phyloP scores from a whole-genome alignment of 768 basidiomycete genomes.

The Antrodiella citrinella region DNA sequence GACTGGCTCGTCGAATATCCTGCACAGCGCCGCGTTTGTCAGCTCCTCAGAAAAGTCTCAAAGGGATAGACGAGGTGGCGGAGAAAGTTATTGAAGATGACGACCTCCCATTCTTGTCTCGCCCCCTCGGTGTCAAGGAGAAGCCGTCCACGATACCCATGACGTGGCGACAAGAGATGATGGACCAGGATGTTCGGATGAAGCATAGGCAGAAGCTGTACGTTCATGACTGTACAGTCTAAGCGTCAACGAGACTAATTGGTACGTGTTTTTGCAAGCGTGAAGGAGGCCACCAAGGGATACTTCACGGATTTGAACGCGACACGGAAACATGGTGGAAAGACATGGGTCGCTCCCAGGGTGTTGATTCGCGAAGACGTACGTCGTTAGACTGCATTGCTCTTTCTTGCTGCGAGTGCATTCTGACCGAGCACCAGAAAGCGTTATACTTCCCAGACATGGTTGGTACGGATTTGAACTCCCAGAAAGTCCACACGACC shows the following conservation, averaged over 20 bases:
- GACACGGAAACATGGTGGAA: conserved; percentile 78
- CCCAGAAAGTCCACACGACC: conserved; percentile 61
- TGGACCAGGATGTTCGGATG: conserved; percentile 65
- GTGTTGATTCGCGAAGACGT: conserved; percentile 89
- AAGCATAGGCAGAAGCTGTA: conserved; percentile 60
- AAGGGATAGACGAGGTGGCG: not conserved
- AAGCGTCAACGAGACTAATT: too few species aligned
- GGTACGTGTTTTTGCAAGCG: conserved; percentile 25
- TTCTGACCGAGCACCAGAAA: conserved; percentile 47
- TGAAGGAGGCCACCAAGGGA: conserved; percentile 63
- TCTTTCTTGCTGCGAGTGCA: not conserved
- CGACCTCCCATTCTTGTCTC: conserved; percentile 32
- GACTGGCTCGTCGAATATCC: too few species aligned
- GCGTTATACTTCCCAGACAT: conserved; percentile 90
- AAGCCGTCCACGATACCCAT: conserved; percentile 53
- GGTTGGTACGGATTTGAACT: conserved; percentile 57
- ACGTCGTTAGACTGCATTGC: conserved; percentile 23
- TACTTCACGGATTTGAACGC: conserved; percentile 86
- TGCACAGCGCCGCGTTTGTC: too few species aligned
- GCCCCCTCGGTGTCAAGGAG: conserved; percentile 73
- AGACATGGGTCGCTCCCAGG: conserved; percentile 89
- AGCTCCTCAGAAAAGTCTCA: too few species aligned
- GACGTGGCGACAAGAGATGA: conserved; percentile 56
- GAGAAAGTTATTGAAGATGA: conserved; percentile 2
- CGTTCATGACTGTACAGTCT: conserved; percentile 12